phyloP scores from a whole-genome alignment of 768 basidiomycete genomes.

The Strobilomyces confusus region DNA sequence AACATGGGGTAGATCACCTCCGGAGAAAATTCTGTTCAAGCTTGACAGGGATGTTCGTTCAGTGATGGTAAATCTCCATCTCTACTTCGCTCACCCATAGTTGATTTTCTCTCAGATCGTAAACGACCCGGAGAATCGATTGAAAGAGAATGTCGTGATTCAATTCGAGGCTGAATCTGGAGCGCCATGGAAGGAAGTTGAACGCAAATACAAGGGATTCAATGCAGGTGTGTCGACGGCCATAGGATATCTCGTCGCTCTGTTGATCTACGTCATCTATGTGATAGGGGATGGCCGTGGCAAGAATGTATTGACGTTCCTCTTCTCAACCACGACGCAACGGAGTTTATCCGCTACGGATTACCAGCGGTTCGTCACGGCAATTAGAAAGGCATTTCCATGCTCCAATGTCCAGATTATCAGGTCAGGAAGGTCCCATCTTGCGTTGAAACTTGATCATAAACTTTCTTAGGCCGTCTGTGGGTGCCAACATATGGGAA shows the following conservation, averaged over 20 bases:
- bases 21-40: constrained; percentile 12
- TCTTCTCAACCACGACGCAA: constrained; percentile 19
- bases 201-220: constrained; percentile 20
- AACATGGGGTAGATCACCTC: constrained; percentile 7
- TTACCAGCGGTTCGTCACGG: constrained; percentile 21
- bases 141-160: constrained; percentile 21
- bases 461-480: constrained; percentile 12
- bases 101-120: constrained; percentile 20
- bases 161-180: constrained; percentile 12
- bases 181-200: constrained; percentile 3
- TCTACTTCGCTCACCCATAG: not conserved
- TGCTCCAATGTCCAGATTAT: not conserved
- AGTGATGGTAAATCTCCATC: constrained; percentile 13
- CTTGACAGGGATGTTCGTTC: constrained; percentile 13
- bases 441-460: not conserved
- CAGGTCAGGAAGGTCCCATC: constrained; percentile 11
- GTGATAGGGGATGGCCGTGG: constrained; percentile 16
- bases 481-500: constrained; percentile 17
- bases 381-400: constrained; percentile 4
- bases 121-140: constrained; percentile 1
- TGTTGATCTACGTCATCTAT: not conserved
- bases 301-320: constrained; percentile 12
- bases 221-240: constrained; percentile 20
- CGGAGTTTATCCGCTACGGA: constrained; percentile 15
- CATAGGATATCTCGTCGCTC: not conserved